phyloP scores from a whole-genome alignment of 768 basidiomycete species.

The Dentipellis sp. region DNA sequence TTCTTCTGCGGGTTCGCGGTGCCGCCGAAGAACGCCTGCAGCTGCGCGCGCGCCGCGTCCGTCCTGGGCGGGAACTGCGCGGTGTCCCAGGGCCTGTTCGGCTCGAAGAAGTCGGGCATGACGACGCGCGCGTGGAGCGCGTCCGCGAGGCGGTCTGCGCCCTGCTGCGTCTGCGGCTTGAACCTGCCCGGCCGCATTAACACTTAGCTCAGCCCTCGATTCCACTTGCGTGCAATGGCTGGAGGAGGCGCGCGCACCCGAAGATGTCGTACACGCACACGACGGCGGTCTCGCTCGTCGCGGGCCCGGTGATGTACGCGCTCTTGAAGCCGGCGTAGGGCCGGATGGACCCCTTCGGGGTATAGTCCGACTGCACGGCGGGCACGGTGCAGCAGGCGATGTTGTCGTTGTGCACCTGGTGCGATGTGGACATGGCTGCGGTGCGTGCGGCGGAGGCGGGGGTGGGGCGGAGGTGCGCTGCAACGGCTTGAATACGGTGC shows the following conservation, averaged over 20 bases:
- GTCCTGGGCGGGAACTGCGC: slow-evolving; percentile 46
- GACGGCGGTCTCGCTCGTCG: slow-evolving; percentile 35
- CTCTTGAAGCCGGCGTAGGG: slow-evolving; percentile 38
- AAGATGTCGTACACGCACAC: slow-evolving; percentile 59
- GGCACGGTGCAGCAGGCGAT: slow-evolving; percentile 45
- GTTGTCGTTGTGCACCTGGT: slow-evolving; percentile 23
- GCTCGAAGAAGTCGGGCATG: slow-evolving; percentile 63
- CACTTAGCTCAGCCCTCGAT: neutral
- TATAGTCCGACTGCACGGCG: slow-evolving; percentile 43
- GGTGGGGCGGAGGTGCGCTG: neutral
- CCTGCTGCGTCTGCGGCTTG: slow-evolving; percentile 58
- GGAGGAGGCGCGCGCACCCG: slow-evolving; percentile 26
- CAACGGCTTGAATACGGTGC: neutral
- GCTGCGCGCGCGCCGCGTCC: slow-evolving; percentile 38
- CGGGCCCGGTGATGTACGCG: slow-evolving; percentile 13
- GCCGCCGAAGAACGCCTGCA: slow-evolving; percentile 51
- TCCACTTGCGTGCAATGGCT: neutral
- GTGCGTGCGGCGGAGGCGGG: neutral
- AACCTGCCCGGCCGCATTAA: slow-evolving; percentile 24
- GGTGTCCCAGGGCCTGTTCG: slow-evolving; percentile 36
- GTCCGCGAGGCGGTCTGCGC: slow-evolving; percentile 40
- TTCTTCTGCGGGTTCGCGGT: slow-evolving; percentile 34
- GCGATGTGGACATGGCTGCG: neutral
- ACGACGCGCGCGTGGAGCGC: slow-evolving; percentile 44
- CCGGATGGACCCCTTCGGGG: slow-evolving; percentile 40